Evolutionary conservation across 2,329 filamentous ascomycete genomes (phyloP).

Genomic region (Berkeleyomyces rouxiae): DNA sequence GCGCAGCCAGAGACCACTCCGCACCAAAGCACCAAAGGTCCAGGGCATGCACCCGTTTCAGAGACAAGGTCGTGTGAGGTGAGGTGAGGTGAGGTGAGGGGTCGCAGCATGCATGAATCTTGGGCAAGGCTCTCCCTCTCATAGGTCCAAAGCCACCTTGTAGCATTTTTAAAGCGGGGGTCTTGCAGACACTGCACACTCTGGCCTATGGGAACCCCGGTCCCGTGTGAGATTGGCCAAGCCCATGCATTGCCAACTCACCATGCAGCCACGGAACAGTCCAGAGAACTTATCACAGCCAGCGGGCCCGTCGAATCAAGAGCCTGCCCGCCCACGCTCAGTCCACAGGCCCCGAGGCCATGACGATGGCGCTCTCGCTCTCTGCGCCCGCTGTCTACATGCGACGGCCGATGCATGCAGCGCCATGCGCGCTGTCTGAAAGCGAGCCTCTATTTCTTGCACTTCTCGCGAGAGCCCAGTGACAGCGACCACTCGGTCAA

Average conservation of each 20-base stretch:
- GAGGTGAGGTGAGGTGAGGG: neutral
- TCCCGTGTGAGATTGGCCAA: slow-evolving; percentile 11
- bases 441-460: too few relatives aligned
- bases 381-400: too few relatives aligned
- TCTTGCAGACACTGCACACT: slow-evolving; percentile 3
- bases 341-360: neutral
- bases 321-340: slow-evolving; percentile 7
- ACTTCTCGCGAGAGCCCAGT: too few relatives aligned
- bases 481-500: too few relatives aligned
- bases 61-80: neutral
- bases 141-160: slow-evolving; percentile 8
- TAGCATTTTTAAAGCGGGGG: slow-evolving; percentile 8
- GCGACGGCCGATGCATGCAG: too few relatives aligned
- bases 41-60: neutral
- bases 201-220: slow-evolving; percentile 13
- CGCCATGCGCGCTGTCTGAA: too few relatives aligned
- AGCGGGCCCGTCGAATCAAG: slow-evolving; percentile 5
- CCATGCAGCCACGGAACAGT: slow-evolving; percentile 12
- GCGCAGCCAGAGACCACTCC: too few relatives aligned
- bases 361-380: neutral
- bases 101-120: slow-evolving; percentile 6
- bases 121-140: slow-evolving; percentile 11
- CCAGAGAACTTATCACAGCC: neutral
- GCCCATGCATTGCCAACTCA: slow-evolving; percentile 14
- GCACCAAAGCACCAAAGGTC: too few relatives aligned